These are phyloP conservation scores for Xerophyta viscosa DNA, from an alignment of 106 monocot genomes.

Conservation along the genomic window DNA sequence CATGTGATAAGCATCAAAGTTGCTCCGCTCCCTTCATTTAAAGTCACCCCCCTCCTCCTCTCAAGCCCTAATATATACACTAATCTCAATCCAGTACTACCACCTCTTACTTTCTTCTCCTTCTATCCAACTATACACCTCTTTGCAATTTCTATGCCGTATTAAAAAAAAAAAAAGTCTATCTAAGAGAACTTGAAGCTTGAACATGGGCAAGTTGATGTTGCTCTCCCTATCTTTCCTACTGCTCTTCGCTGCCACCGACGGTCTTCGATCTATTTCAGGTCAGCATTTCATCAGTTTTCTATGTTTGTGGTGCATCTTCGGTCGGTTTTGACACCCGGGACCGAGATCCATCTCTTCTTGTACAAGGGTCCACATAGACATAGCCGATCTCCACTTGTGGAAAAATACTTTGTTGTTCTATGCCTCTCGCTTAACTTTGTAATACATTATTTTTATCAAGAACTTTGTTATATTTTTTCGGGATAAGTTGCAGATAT, in stretches of 20 bases:
- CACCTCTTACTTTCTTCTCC: not conserved
- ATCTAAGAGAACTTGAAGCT: not conserved
- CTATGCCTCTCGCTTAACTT: too few relatives aligned
- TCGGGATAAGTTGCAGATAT: too few relatives aligned
- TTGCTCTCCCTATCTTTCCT: conserved; percentile 8
- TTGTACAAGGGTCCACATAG: too few relatives aligned
- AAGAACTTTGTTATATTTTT: too few relatives aligned
- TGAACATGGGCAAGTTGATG: not conserved
- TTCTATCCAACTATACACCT: not conserved
- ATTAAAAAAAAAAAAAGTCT: not conserved
- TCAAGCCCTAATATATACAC: not conserved
- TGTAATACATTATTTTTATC: too few relatives aligned
- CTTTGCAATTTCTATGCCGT: not conserved
- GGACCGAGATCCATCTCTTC: too few relatives aligned
- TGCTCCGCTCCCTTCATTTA: conserved; percentile 10
- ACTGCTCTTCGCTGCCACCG: not conserved
- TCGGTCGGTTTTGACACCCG: not conserved
- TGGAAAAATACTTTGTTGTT: not conserved
- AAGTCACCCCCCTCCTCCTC: not conserved
- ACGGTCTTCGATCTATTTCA: conserved; percentile 8
- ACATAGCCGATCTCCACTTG: not conserved
- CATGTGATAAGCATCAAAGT: conserved; percentile 43
- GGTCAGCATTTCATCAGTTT: not conserved
- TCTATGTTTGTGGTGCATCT: not conserved
- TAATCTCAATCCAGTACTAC: not conserved